These are phyloP conservation scores for Caloboletus firmus DNA, from an alignment of 1,284 basidiomycete genomes.

Conservation along the genomic window DNA sequence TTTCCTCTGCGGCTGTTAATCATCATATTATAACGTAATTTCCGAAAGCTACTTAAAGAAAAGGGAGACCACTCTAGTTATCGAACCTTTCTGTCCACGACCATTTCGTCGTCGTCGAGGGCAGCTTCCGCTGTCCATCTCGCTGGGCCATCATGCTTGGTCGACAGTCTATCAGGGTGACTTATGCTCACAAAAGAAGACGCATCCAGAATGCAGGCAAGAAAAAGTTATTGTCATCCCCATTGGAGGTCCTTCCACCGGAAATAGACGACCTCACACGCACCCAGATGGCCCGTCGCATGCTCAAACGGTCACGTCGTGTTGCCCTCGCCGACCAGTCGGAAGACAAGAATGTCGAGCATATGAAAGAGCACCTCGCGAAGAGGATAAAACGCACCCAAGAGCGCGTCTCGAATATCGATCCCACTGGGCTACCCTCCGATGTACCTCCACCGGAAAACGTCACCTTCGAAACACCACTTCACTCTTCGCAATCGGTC, in stretches of 20 bases:
- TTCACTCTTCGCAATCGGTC: constrained; percentile 8
- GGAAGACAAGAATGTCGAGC: constrained; percentile 22
- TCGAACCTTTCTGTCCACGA: no score
- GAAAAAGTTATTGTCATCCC: constrained; percentile 38
- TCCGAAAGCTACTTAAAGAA: background rate
- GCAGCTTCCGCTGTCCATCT: background rate
- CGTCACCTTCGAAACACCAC: constrained; percentile 25
- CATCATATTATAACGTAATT: constrained; percentile 7
- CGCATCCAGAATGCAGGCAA: constrained; percentile 10
- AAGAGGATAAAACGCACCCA: constrained; percentile 27
- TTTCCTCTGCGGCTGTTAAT: no score
- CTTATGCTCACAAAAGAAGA: constrained; percentile 34
- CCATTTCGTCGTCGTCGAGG: background rate
- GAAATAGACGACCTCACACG: constrained; percentile 39
- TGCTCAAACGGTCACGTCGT: constrained; percentile 49
- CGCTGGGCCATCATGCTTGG: constrained; percentile 10
- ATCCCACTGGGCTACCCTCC: background rate
- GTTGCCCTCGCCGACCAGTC: constrained; percentile 24
- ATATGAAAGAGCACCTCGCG: constrained; percentile 15
- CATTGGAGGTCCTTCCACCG: constrained; percentile 36
- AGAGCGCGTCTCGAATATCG: constrained; percentile 3
- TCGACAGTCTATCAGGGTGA: constrained; percentile 25
- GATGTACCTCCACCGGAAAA: background rate
- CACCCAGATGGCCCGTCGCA: constrained; percentile 47
- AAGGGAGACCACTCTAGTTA: background rate